Evolutionary conservation across 768 basidiomycete species (phyloP).

Genomic region (Sarcodon aspratus): DNA sequence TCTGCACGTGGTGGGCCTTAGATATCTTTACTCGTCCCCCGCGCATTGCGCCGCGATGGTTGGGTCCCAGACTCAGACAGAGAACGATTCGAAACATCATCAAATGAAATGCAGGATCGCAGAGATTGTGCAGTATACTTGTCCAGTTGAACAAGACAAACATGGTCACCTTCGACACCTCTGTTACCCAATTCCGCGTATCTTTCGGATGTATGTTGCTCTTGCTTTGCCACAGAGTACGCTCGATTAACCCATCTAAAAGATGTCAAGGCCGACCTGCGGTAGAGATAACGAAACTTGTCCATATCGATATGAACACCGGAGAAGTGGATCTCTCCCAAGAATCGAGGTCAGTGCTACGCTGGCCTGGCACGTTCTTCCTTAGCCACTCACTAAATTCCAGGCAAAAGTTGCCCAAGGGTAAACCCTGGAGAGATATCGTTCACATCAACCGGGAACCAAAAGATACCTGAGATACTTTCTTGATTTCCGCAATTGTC

Average conservation of each 20-base stretch:
- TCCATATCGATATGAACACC: slow-evolving; percentile 8
- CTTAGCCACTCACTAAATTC: background rate
- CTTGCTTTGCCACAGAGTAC: slow-evolving; percentile 1
- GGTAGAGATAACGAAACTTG: slow-evolving; percentile 31
- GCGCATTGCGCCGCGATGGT: slow-evolving; percentile 1
- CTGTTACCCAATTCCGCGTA: slow-evolving; percentile 66
- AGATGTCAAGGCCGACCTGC: slow-evolving; percentile 61
- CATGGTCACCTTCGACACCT: slow-evolving; percentile 24
- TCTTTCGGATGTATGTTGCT: slow-evolving; percentile 55
- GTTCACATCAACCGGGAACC: slow-evolving; percentile 7
- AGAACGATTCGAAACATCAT: slow-evolving; percentile 1
- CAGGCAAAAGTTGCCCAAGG: slow-evolving; percentile 14
- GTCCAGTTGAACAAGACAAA: slow-evolving; percentile 26
- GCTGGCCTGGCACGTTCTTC: background rate
- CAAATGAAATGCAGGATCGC: slow-evolving; percentile 38
- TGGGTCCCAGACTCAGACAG: slow-evolving; percentile 4
- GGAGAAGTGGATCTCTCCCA: slow-evolving; percentile 12
- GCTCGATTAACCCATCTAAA: slow-evolving; percentile 3
- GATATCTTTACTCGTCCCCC: background rate
- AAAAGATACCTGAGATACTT: background rate
- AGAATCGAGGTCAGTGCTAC: slow-evolving; percentile 25
- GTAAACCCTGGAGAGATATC: slow-evolving; percentile 15
- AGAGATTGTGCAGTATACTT: slow-evolving; percentile 67
- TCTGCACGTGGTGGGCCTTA: slow-evolving; percentile 2
- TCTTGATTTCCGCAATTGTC: slow-evolving; percentile 31